phyloP scores from a whole-genome alignment of 2,329 filamentous ascomycete genomes.

The Ceratocystis destructans region DNA sequence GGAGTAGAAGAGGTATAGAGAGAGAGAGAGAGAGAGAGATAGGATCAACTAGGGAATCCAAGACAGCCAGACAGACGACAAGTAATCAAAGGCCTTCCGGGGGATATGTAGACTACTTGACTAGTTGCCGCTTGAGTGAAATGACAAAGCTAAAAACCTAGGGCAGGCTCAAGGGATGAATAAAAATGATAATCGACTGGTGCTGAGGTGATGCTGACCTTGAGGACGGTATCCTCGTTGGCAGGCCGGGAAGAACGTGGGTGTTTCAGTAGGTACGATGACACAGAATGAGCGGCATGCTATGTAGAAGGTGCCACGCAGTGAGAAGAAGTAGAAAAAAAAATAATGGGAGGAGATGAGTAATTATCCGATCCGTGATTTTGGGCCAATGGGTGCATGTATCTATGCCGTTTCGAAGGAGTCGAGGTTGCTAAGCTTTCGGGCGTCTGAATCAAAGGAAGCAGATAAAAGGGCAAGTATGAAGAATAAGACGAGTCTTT shows the following conservation, averaged over 20 bases:
- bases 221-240: background rate
- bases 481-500: background rate
- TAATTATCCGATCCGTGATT: background rate
- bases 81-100: background rate
- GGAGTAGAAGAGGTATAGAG: background rate
- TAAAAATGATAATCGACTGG: background rate
- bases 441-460: background rate
- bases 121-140: background rate
- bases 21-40: background rate
- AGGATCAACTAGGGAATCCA: background rate
- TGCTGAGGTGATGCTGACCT: background rate
- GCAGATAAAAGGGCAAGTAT: background rate
- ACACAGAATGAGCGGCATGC: background rate
- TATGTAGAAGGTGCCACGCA: background rate
- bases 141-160: background rate
- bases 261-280: conserved; percentile 1
- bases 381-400: background rate
- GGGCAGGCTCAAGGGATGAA: background rate
- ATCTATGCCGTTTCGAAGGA: background rate
- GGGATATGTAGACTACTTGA: background rate
- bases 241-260: background rate
- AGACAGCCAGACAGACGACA: background rate
- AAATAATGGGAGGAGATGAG: background rate
- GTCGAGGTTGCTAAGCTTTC: background rate
- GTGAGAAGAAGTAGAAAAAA: background rate